phyloP scores from a whole-genome alignment of 176 grass and related monocot species.

The Zoysia japonica region DNA sequence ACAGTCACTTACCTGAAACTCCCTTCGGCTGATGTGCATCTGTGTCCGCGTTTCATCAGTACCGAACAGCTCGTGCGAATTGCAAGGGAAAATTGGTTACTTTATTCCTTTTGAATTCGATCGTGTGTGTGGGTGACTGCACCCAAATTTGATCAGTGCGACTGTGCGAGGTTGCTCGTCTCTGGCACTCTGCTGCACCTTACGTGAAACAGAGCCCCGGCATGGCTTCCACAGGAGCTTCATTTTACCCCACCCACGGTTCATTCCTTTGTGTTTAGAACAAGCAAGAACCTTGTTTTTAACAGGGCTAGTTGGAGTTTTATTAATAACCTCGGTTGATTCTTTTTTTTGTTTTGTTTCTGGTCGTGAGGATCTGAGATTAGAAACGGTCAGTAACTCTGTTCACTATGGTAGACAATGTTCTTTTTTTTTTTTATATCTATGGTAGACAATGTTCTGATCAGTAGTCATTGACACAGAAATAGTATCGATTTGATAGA shows the following conservation, averaged over 20 bases:
- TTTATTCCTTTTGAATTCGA: background rate
- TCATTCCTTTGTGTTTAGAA: too few species aligned
- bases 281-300: too few species aligned
- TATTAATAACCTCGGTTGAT: too few species aligned
- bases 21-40: background rate
- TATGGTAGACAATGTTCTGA: background rate
- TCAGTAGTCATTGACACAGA: constrained; percentile 5
- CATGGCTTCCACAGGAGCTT: too few species aligned
- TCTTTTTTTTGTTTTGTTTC: too few species aligned
- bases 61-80: background rate
- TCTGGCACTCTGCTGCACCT: background rate
- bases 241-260: too few species aligned
- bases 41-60: background rate
- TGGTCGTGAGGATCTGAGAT: too few species aligned
- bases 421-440: too few species aligned
- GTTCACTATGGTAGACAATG: too few species aligned
- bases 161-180: background rate
- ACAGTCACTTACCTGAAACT: background rate
- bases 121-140: background rate
- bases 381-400: too few species aligned
- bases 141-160: background rate
- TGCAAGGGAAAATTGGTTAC: background rate
- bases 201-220: background rate
- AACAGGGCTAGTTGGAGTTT: too few species aligned
- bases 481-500: background rate